These are phyloP conservation scores for Aspergillus neoniger DNA, from an alignment of 2,329 filamentous ascomycete species.

Conservation along the genomic window DNA sequence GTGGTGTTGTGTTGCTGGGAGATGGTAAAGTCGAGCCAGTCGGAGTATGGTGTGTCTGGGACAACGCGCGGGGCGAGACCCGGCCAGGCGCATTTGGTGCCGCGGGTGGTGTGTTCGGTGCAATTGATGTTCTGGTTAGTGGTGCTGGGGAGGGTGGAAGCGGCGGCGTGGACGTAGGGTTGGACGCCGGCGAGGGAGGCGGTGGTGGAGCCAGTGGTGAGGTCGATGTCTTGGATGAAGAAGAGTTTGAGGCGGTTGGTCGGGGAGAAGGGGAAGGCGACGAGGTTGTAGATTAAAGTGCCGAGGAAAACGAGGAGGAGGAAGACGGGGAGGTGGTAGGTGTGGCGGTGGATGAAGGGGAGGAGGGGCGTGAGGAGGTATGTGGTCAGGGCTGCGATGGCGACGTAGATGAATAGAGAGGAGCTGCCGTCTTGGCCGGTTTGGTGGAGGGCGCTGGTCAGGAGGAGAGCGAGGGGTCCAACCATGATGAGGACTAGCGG, in stretches of 20 bases:
- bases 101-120: slow-evolving; percentile 41
- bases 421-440: slow-evolving; percentile 82
- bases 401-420: slow-evolving; percentile 69
- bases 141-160: slow-evolving; percentile 70
- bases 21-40: slow-evolving; percentile 70
- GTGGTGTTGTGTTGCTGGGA: slow-evolving; percentile 27
- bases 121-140: slow-evolving; percentile 63
- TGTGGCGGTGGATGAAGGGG: slow-evolving; percentile 85
- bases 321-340: slow-evolving; percentile 77
- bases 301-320: slow-evolving; percentile 71
- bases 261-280: slow-evolving; percentile 83
- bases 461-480: slow-evolving; percentile 72
- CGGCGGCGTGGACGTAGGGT: slow-evolving; percentile 66
- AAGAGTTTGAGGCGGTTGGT: slow-evolving; percentile 80
- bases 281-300: slow-evolving; percentile 81
- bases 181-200: slow-evolving; percentile 70
- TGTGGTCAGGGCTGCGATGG: slow-evolving; percentile 67
- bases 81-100: slow-evolving; percentile 67
- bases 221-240: slow-evolving; percentile 79
- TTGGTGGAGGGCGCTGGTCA: slow-evolving; percentile 73
- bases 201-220: slow-evolving; percentile 69
- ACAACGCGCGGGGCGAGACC: slow-evolving; percentile 68
- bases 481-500: slow-evolving; percentile 76
- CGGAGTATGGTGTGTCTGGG: slow-evolving; percentile 42
- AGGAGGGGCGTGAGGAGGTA: slow-evolving; percentile 73